Evolutionary conservation across 495 filamentous ascomycete species (phyloP).

Genomic region (Daldinia decipiens): DNA sequence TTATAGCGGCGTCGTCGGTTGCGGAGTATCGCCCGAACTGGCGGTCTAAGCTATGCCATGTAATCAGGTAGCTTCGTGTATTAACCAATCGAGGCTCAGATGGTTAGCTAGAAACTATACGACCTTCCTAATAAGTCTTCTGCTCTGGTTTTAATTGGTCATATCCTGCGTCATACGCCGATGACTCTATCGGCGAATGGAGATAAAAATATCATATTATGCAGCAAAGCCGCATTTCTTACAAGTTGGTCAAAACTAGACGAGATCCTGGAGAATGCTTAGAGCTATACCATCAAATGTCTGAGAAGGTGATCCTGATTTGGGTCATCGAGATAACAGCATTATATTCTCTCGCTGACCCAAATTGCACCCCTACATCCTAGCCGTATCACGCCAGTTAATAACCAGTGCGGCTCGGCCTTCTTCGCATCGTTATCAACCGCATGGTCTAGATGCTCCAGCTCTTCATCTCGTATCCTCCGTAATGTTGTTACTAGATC

Average conservation of each 20-base stretch:
- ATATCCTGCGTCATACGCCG: slow-evolving; percentile 9
- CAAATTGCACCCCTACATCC: slow-evolving; percentile 94
- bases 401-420: slow-evolving; percentile 85
- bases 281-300: slow-evolving; percentile 1
- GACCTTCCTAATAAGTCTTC: slow-evolving; percentile 9
- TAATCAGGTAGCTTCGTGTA: background rate
- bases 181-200: slow-evolving; percentile 31
- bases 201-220: background rate
- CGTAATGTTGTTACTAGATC: slow-evolving; percentile 78
- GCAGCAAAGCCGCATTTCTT: background rate
- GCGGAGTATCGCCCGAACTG: background rate
- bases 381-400: slow-evolving; percentile 87
- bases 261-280: background rate
- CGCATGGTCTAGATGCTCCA: slow-evolving; percentile 96
- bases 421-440: slow-evolving; percentile 90
- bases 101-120: background rate
- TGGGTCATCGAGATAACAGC: background rate
- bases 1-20: background rate
- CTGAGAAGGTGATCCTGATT: background rate
- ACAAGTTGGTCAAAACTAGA: background rate
- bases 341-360: slow-evolving; percentile 84
- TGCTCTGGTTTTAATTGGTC: background rate
- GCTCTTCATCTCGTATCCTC: slow-evolving; percentile 91
- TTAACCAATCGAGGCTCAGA: background rate
- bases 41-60: background rate